Conservation (phyloP, 305 asterid genomes). For the Striga hermonthica region DNA sequence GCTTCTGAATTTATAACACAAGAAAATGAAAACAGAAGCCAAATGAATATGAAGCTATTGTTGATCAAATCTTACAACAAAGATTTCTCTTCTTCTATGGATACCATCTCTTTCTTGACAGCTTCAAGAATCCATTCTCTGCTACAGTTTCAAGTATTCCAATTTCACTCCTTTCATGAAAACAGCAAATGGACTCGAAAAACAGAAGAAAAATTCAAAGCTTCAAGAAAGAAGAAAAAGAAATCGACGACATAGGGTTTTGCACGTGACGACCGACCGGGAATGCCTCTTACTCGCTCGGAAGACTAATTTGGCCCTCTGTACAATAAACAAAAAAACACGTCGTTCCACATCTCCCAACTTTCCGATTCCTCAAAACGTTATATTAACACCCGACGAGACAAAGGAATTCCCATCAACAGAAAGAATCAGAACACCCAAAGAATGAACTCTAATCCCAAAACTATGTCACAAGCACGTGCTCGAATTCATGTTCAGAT, state of each 20-base stretch:
- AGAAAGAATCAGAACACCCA: constrained; percentile 38
- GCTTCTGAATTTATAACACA: neutral
- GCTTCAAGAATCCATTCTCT: constrained; percentile 21
- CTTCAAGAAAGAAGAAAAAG: neutral
- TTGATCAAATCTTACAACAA: constrained; percentile 33
- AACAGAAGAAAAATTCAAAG: constrained; percentile 7
- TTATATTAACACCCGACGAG: constrained; percentile 33
- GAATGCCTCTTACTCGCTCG: constrained; percentile 28
- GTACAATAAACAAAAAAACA: constrained; percentile 29
- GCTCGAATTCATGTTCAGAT: constrained; percentile 48
- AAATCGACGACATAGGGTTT: constrained; percentile 18
- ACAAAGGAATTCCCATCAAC: constrained; percentile 23
- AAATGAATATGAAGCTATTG: neutral
- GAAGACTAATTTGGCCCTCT: constrained; percentile 33
- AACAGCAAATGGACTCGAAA: constrained; percentile 23
- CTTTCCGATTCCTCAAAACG: constrained; percentile 30
- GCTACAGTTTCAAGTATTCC: constrained; percentile 8
- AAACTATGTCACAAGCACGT: constrained; percentile 51
- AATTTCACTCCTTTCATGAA: constrained; percentile 9
- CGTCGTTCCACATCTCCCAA: constrained; percentile 26
- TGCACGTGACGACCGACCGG: constrained; percentile 27
- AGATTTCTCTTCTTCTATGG: constrained; percentile 17
- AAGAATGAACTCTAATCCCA: constrained; percentile 29
- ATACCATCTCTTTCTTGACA: constrained; percentile 29
- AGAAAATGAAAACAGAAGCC: neutral